phyloP scores from a whole-genome alignment of 805 yeast species.

The Jamesozyma piceae region DNA sequence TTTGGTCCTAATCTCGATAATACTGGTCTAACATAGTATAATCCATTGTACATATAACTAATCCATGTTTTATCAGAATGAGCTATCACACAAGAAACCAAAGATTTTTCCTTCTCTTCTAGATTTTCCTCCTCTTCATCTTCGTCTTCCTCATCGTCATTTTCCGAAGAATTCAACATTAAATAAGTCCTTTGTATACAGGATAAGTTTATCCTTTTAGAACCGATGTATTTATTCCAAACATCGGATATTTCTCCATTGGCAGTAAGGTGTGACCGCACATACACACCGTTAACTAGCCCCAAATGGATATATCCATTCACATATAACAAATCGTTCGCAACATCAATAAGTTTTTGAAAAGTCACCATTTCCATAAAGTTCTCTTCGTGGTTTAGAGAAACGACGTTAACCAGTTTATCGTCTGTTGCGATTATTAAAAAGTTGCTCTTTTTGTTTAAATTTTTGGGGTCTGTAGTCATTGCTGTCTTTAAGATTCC shows the following conservation, averaged over 20 bases:
- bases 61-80: constrained; percentile 31
- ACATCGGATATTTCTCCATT: constrained; percentile 55
- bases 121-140: constrained; percentile 9
- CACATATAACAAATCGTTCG: constrained; percentile 30
- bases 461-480: constrained; percentile 31
- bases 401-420: constrained; percentile 56
- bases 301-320: constrained; percentile 54
- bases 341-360: constrained; percentile 55
- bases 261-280: constrained; percentile 35
- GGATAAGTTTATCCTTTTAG: constrained; percentile 40
- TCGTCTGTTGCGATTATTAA: constrained; percentile 67
- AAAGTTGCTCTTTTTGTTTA: constrained; percentile 36
- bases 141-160: constrained; percentile 7
- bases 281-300: constrained; percentile 73
- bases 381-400: constrained; percentile 39
- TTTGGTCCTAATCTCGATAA: constrained; percentile 11
- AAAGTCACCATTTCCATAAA: constrained; percentile 53
- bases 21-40: constrained; percentile 25
- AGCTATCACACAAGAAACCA: constrained; percentile 21
- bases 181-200: constrained; percentile 15
- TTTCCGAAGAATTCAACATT: constrained; percentile 11
- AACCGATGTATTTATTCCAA: constrained; percentile 64
- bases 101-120: constrained; percentile 5
- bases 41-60: constrained; percentile 16
- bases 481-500: constrained; percentile 46